Evolutionary conservation across 768 basidiomycete genomes (phyloP), one percentile per base, ranked within the genome.

Genomic region (Boletus fagicola): DNA sequence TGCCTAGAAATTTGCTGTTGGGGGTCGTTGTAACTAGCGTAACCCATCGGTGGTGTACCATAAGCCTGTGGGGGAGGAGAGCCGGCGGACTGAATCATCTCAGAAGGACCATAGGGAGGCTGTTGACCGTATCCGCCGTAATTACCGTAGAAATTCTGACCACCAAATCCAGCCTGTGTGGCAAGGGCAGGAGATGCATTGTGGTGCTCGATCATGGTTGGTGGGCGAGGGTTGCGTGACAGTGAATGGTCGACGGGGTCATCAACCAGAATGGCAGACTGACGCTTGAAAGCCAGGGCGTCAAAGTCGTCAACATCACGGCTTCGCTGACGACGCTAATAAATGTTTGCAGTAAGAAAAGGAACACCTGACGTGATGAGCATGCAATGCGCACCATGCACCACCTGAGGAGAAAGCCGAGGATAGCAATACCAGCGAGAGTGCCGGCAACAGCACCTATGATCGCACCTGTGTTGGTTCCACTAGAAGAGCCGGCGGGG

Each of bases 161-260:
- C 59, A 40, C 54, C 58, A 18, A 53, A 49, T 13, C 49, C 62
- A 20, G 26, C 46, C 44, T 70, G 67, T 12, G 68, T 39, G 10
- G 58, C 65, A 47, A 70, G 60, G 22, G 71, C 68, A 50, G 66
- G 65, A 51, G 70, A 71, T 28, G 63, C 57, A 24, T 72, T 75
- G 60, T 78, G 80, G 46, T 76, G 75, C 63, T 87, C 80, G 50
- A 83, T 77, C 86, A 87, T 87, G 30, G 79, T 76, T n/a, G 86
- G 86, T 18, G 85, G 83, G 22, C 82, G 79, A 18, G 82, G 82
- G 56, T 81, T 82, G 64, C 72, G 78, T 0, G 79, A 76, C 30
- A 71, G 64, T 3, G 58, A n/a, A 4, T 61, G 72, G 22, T 72
- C 72, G 28, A 73, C 74, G n/a, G 80, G 77, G 61, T 87, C 86